Conservation (phyloP, 2,329 filamentous ascomycete species). For the Claviceps sp. region DNA sequence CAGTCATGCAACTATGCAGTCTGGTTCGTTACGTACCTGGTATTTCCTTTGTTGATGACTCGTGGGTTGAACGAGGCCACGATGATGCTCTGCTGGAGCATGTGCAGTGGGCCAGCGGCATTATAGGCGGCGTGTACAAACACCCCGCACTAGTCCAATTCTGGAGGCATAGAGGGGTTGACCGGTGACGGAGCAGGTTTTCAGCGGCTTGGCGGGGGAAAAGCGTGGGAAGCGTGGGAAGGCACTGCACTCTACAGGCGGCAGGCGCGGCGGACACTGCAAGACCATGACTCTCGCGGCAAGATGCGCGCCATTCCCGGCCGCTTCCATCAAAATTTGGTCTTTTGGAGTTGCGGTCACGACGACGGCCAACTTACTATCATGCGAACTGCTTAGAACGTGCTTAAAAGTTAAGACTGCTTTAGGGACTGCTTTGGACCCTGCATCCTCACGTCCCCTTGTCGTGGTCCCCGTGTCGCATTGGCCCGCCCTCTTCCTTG, state of each 20-base stretch:
- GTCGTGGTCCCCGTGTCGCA: neutral
- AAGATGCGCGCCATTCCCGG: neutral
- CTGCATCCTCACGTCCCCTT: neutral
- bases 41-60: neutral
- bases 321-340: neutral
- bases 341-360: neutral
- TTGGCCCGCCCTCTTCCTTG: neutral
- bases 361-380: neutral
- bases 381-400: neutral
- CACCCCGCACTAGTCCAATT: constrained; percentile 18
- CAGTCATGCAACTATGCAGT: neutral
- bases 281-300: neutral
- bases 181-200: too few relatives aligned
- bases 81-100: neutral
- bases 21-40: neutral
- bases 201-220: too few relatives aligned
- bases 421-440: neutral
- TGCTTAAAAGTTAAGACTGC: too few relatives aligned
- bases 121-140: neutral
- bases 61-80: neutral
- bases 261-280: neutral
- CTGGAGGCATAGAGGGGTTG: constrained; percentile 5
- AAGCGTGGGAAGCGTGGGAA: too few relatives aligned
- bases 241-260: constrained; percentile 1
- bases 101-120: neutral